These are phyloP conservation scores for Leptomonas seymouri DNA, from an alignment of 208 protist species.

Conservation along the genomic window DNA sequence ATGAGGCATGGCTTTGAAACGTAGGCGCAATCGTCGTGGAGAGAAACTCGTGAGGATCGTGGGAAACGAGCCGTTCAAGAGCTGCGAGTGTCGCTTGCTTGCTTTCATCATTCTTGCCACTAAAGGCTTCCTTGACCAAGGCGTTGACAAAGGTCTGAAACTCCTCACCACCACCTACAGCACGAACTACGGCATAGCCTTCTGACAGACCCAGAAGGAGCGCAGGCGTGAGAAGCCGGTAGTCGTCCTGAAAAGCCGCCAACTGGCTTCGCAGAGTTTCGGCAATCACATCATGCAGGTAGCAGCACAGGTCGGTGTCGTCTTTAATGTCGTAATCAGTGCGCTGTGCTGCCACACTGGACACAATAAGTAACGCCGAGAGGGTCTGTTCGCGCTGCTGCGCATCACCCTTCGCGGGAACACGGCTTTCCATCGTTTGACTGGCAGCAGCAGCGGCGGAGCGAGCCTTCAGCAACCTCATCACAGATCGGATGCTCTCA, in stretches of 20 bases:
- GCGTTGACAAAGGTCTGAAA: constrained; percentile 11
- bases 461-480: constrained; percentile 16
- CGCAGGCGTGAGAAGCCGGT: constrained; percentile 1
- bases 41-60: constrained; percentile 34
- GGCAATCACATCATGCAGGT: neutral
- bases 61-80: constrained; percentile 38
- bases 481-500: constrained; percentile 11
- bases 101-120: constrained; percentile 9
- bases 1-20: constrained; percentile 27
- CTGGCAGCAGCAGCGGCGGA: neutral
- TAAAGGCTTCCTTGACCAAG: constrained; percentile 22
- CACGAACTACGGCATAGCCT: constrained; percentile 14
- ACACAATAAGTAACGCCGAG: constrained; percentile 15
- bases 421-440: neutral
- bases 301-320: constrained; percentile 1
- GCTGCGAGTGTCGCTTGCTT: constrained; percentile 26
- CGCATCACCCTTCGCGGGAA: neutral
- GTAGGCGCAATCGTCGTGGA: constrained; percentile 16
- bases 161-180: neutral
- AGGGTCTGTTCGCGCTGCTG: constrained; percentile 7
- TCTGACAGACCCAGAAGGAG: constrained; percentile 22
- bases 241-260: constrained; percentile 8
- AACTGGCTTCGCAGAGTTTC: constrained; percentile 16
- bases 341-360: constrained; percentile 11
- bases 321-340: constrained; percentile 13